Evolutionary conservation across 208 protist genomes (phyloP), one percentile per base, ranked within the genome.

Genomic region (Crithidia thermophila): DNA sequence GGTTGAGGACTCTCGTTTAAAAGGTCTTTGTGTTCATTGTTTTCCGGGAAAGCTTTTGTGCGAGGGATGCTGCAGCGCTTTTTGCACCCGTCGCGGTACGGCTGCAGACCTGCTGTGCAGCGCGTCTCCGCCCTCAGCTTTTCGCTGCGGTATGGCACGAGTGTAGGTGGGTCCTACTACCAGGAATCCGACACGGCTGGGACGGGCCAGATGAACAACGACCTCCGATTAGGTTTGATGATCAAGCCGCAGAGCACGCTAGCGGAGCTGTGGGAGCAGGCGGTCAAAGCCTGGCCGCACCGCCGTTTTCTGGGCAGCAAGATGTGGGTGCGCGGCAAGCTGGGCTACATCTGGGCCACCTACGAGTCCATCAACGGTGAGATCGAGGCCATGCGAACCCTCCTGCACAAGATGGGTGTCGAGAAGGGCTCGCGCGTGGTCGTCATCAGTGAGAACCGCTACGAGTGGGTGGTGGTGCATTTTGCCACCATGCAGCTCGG

Each of bases 381-480:
- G 56, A 79, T 91, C 16, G 84, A 85, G 20, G 88, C 85, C 23
- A 90, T 94, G 83, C 83, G 91, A 20, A 93, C 83, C 10, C 77
- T 94, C 16, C 63, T 96, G 43, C 47, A 86, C 66, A 84, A 85
- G 64, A 90, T 96, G 86, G 87, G 88, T 25, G 72, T 96, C 43
- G 84, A 85, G 33, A 91, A 91, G 57, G 88, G 91, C 21, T 83
- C 77, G 40, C 88, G 91, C 39, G 84, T 96, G n/a, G 76, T 92
- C 37, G 82, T 96, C 33, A 93, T 96, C 56, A 94, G 87, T 40
- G 91, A 96, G 64, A 96, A 96, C 65, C 87, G 91, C 20, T 96
- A 96, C 64, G 91, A 96, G 68, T 96, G 91, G 89, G 82, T 96
- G 6, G 91, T 94, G 55, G 88, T 94, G 31, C 91, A 96, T 64